phyloP scores from a whole-genome alignment of 192 early-diverging fungal species.

The Borealophlyctis nickersoniae region DNA sequence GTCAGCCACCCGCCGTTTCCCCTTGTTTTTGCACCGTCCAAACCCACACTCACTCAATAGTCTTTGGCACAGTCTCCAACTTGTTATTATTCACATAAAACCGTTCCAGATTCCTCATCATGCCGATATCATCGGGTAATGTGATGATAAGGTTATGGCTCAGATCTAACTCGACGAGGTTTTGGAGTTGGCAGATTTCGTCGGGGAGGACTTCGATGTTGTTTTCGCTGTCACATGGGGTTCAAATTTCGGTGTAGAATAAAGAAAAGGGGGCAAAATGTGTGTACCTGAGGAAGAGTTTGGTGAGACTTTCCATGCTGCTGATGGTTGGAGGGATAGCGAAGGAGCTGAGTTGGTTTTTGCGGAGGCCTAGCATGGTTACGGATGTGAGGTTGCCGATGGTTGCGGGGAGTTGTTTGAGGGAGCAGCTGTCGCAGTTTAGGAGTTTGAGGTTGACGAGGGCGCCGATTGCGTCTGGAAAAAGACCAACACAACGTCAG shows the following conservation, averaged over 20 bases:
- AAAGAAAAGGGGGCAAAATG: constrained; percentile 7
- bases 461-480: constrained; percentile 23
- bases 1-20: neutral
- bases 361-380: constrained; percentile 35
- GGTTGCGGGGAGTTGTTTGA: constrained; percentile 34
- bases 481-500: neutral
- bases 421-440: constrained; percentile 38
- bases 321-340: constrained; percentile 37
- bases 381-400: constrained; percentile 37
- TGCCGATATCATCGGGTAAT: constrained; percentile 43
- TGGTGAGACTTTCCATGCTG: constrained; percentile 22
- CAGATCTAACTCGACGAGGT: constrained; percentile 43
- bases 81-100: constrained; percentile 47
- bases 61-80: constrained; percentile 35
- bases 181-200: constrained; percentile 40
- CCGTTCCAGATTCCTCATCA: constrained; percentile 33
- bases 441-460: constrained; percentile 23
- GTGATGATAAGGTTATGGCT: constrained; percentile 35
- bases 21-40: neutral
- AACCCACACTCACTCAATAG: constrained; percentile 32
- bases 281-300: constrained; percentile 37
- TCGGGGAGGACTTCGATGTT: constrained; percentile 41
- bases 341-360: constrained; percentile 42
- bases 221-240: constrained; percentile 49
- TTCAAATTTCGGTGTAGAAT: too few species aligned